Evolutionary conservation across 257 asterid species (phyloP).

Genomic region (Scutellaria barbata): DNA sequence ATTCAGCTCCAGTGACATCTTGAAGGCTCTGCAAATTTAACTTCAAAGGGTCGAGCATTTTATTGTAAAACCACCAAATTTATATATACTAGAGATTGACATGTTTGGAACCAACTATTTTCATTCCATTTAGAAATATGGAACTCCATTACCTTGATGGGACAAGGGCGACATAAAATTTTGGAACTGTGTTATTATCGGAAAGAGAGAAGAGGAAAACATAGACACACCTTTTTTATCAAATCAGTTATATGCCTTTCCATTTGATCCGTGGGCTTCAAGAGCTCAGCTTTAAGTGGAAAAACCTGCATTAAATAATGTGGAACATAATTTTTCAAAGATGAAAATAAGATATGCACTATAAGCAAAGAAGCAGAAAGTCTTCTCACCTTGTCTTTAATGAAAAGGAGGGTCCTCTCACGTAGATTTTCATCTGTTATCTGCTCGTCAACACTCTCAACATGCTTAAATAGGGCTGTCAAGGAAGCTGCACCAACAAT

Average conservation of each 20-base stretch:
- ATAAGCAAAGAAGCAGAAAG: conserved; percentile 22
- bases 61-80: conserved; percentile 14
- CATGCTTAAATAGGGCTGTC: conserved; percentile 90
- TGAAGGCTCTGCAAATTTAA: conserved; percentile 75
- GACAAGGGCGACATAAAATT: conserved; percentile 12
- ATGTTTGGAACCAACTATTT: conserved; percentile 16
- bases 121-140: conserved; percentile 7
- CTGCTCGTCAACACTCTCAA: conserved; percentile 89
- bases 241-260: conserved; percentile 93
- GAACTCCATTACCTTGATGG: conserved; percentile 25
- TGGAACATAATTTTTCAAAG: conserved; percentile 19
- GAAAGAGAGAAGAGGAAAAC: conserved; percentile 29
- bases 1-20: conserved; percentile 97
- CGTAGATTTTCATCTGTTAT: conserved; percentile 91
- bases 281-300: conserved; percentile 86
- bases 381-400: conserved; percentile 77
- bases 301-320: conserved; percentile 60
- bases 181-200: conserved; percentile 7
- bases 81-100: conserved; percentile 12
- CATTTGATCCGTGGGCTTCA: conserved; percentile 83
- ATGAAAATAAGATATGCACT: conserved; percentile 6
- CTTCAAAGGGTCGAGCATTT: conserved; percentile 33
- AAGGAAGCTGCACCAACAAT: conserved; percentile 68
- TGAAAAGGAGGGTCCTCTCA: conserved; percentile 81
- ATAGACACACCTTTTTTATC: conserved; percentile 65